Base-by-base conservation (phyloP, 352 stramenopile species). In the Aphanomyces euteiches region DNA sequence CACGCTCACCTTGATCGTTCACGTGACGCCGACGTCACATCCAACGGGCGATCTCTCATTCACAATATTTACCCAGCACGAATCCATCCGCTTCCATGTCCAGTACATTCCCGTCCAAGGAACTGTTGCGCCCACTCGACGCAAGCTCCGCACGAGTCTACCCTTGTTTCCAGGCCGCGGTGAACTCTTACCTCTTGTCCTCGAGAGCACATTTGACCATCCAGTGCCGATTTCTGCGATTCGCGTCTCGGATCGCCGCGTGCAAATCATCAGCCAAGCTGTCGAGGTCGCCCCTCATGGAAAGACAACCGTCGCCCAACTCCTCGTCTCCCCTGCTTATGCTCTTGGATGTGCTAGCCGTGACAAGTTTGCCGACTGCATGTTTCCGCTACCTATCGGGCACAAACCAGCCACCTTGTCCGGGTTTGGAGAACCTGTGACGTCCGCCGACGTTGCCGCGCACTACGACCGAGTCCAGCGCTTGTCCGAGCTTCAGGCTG, bases 301-400 rank as follows among this genome's bases (percentile, higher is more conserved):
- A 10, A 67, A 37, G 21, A 67, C 59, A 5, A 10, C 38, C 5
- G 41, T 67, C 10, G 59, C 59, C 7, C 41, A 67, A 40, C 43
- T 67, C 15, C 8, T 67, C 59, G 59, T 67, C 41, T 67, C 59
- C n/a, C 59, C 59, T 2, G 59, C 59, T 19, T 67, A 67, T 19
- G 59, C 59, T 7, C 41, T 67, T 45, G 59, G 17, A 28, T 67
- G 59, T 36, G 43, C 39, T 12, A 67, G 37, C 41, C 40, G 38
- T 45, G 59, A 67, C 41, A 48, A 50, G 41, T 67, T 67, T 50
- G 59, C 59, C n/a, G 59, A 67, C 59, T 67, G 59, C 59, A 56
- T 67, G 59, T 3, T 67, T 8, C 59, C 59, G 17, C 38, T n/a
- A 5, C 19, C 59, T 7, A 67, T 67, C 37, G 57, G 57, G 38